Evolutionary conservation across 176 grass and related monocot genomes (phyloP).

Genomic region (Oryza glaberrima): DNA sequence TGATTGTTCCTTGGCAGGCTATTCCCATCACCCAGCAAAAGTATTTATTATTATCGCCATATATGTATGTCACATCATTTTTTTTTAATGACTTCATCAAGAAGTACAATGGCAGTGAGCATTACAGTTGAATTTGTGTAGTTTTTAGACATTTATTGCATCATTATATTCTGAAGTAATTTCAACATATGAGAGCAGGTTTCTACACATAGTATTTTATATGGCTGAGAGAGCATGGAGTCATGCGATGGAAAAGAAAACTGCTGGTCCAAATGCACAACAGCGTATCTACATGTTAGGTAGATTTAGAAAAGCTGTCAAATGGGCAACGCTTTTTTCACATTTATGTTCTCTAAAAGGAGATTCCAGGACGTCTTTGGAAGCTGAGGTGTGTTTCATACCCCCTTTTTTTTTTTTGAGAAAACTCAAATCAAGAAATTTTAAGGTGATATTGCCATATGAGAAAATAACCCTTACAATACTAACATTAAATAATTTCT

Average conservation of each 20-base stretch:
- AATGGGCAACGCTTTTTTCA: constrained; percentile 86
- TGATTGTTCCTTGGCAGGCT: background rate
- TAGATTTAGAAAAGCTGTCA: constrained; percentile 94
- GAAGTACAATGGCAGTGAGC: background rate
- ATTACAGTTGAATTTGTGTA: background rate
- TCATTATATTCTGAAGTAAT: constrained; percentile 19
- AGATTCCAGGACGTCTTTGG: constrained; percentile 94
- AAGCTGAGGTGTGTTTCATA: constrained; percentile 74
- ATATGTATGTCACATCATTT: background rate
- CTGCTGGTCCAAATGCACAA: constrained; percentile 78
- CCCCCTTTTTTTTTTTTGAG: background rate
- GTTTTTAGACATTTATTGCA: background rate
- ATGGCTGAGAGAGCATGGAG: constrained; percentile 98
- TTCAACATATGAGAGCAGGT: constrained; percentile 54
- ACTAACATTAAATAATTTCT: background rate
- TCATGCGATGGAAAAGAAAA: constrained; percentile 98
- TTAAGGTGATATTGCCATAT: background rate
- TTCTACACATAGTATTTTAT: constrained; percentile 88
- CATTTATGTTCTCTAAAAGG: constrained; percentile 91
- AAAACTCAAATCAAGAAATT: background rate
- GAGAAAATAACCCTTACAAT: background rate
- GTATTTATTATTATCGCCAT: constrained; percentile 9
- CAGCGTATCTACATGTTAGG: constrained; percentile 92
- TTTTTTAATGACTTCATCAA: background rate
- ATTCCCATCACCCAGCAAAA: background rate